These are phyloP conservation scores for Claviceps sorghi DNA, from an alignment of 2,329 filamentous ascomycete genomes.

Conservation along the genomic window DNA sequence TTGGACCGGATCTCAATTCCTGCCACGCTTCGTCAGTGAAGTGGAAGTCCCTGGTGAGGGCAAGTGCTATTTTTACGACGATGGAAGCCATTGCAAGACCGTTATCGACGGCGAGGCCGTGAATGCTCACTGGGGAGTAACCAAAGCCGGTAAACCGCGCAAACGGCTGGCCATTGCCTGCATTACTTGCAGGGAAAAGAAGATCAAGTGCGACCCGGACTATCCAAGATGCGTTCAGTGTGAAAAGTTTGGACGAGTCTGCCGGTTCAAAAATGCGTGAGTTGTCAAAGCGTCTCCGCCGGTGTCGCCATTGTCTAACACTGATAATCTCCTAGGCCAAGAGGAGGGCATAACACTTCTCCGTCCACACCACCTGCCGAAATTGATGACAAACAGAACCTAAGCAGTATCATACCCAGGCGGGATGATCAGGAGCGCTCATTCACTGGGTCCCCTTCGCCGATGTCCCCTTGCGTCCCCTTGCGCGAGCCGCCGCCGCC, in stretches of 20 bases:
- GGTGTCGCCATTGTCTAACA: background rate
- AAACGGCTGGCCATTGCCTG: conserved; percentile 89
- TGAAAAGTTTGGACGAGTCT: conserved; percentile 75
- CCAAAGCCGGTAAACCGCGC: conserved; percentile 83
- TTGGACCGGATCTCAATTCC: conserved; percentile 52
- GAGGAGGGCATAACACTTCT: conserved; percentile 43
- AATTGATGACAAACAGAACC: conserved; percentile 28
- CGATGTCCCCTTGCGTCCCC: conserved; percentile 31
- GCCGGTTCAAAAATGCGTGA: conserved; percentile 77
- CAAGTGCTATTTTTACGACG: conserved; percentile 73
- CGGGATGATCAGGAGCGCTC: conserved; percentile 23
- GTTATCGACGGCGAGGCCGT: conserved; percentile 74
- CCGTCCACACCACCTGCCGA: conserved; percentile 38
- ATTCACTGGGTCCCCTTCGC: conserved; percentile 30
- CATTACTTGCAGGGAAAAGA: conserved; percentile 86
- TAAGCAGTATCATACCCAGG: background rate
- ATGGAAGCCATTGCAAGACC: conserved; percentile 68
- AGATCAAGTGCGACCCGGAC: conserved; percentile 91
- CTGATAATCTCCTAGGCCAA: conserved; percentile 26
- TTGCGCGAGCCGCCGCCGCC: conserved; percentile 19
- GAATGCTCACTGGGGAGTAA: conserved; percentile 86
- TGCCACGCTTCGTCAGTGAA: conserved; percentile 49
- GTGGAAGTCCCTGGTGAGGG: conserved; percentile 64
- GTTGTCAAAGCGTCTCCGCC: conserved; percentile 24
- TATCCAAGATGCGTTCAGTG: conserved; percentile 80